Percentiles rank a stretch among this genome's conserved stretches.
Conservation (phyloP, 768 basidiomycete genomes). For the Tremella mesenterica region DNA sequence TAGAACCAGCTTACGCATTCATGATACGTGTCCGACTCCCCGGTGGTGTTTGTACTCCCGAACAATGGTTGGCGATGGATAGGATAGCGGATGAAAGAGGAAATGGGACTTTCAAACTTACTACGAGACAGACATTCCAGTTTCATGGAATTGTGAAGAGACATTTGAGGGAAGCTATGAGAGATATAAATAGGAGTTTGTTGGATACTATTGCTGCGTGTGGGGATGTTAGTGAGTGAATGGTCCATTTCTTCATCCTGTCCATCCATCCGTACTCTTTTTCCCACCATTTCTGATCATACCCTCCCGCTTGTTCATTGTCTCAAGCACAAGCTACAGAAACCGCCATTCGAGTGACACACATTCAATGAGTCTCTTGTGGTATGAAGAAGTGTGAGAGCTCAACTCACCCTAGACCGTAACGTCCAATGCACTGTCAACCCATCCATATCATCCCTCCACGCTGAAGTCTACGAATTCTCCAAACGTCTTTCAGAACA, state of each 20-base stretch:
- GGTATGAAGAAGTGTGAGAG: neutral
- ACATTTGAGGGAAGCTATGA: slow-evolving; percentile 91
- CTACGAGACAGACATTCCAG: slow-evolving; percentile 96
- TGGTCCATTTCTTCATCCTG: slow-evolving; percentile 10
- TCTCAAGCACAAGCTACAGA: too few species aligned
- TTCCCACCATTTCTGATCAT: too few species aligned
- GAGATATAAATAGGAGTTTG: slow-evolving; percentile 81
- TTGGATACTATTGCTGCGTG: slow-evolving; percentile 96
- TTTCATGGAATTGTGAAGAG: slow-evolving; percentile 98
- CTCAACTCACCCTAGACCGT: too few species aligned
- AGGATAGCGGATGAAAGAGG: slow-evolving; percentile 94
- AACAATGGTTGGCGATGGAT: slow-evolving; percentile 93
- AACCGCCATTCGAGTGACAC: too few species aligned
- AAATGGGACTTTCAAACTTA: slow-evolving; percentile 88
- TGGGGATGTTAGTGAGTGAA: slow-evolving; percentile 97
- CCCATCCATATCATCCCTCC: slow-evolving; percentile 77
- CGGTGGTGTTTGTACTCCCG: slow-evolving; percentile 82
- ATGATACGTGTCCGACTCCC: slow-evolving; percentile 98
- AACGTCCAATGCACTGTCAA: slow-evolving; percentile 88
- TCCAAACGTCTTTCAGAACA: slow-evolving; percentile 73
- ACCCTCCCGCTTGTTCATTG: too few species aligned
- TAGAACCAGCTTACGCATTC: slow-evolving; percentile 92
- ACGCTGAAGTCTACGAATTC: slow-evolving; percentile 73
- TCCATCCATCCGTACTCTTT: too few species aligned
- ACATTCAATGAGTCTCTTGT: too few species aligned